Conservation (phyloP, 768 basidiomycete species). For the Amanita molliuscula region DNA sequence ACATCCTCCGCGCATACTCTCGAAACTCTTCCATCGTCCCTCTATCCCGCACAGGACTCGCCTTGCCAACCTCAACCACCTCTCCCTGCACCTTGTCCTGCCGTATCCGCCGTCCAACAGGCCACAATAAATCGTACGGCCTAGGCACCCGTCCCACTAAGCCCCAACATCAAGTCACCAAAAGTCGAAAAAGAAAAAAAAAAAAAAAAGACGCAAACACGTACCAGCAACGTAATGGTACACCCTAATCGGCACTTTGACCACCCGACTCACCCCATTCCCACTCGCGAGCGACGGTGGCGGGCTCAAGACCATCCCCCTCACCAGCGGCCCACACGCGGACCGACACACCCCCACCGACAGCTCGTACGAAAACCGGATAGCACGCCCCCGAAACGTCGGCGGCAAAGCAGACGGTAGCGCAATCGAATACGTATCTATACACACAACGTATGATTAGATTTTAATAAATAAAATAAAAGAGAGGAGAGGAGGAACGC, state of each 20-base stretch:
- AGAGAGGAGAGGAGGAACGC: slow-evolving; percentile 20
- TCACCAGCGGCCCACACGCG: slow-evolving; percentile 14
- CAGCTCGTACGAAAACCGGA: slow-evolving; percentile 85
- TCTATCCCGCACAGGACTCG: not conserved
- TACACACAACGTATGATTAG: not conserved
- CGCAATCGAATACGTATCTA: slow-evolving; percentile 72
- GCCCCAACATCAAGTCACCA: slow-evolving; percentile 1
- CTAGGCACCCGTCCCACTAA: slow-evolving; percentile 43
- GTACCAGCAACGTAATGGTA: slow-evolving; percentile 81
- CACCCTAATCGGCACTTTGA: slow-evolving; percentile 86
- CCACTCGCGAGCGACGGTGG: slow-evolving; percentile 17
- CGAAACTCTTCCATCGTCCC: slow-evolving; percentile 36
- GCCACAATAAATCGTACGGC: slow-evolving; percentile 82
- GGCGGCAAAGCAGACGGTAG: slow-evolving; percentile 82
- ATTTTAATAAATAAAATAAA: not conserved
- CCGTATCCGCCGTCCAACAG: slow-evolving; percentile 27
- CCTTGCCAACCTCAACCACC: not conserved
- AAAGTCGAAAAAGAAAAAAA: not conserved
- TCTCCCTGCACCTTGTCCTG: not conserved
- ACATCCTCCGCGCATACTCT: slow-evolving; percentile 40
- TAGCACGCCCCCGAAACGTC: slow-evolving; percentile 75
- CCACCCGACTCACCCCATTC: slow-evolving; percentile 58
- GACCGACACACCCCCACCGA: slow-evolving; percentile 81
- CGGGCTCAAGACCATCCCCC: not conserved
- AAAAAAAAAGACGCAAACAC: not conserved